Conservation (phyloP, 148 eudicot genomes). For the Nepenthes mirabilis region DNA sequence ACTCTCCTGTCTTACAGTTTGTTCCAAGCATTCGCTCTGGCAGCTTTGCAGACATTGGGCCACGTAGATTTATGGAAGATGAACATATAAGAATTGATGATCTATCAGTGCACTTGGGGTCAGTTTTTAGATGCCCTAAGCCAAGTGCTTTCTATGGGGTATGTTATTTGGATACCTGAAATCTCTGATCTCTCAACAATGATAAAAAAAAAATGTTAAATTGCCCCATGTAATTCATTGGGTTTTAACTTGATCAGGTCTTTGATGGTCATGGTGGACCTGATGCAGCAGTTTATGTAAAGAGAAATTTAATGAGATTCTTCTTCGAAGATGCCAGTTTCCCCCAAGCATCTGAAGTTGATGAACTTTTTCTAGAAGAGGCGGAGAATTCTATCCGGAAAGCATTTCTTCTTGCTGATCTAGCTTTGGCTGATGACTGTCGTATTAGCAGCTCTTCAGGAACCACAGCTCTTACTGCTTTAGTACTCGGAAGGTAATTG, state of each 20-base stretch:
- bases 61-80: slow-evolving; percentile 84
- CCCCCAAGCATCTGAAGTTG: slow-evolving; percentile 37
- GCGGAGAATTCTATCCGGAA: slow-evolving; percentile 44
- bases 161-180: not conserved
- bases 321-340: slow-evolving; percentile 48
- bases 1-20: slow-evolving; percentile 27
- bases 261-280: slow-evolving; percentile 97
- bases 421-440: slow-evolving; percentile 59
- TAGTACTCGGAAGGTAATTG: slow-evolving; percentile 63
- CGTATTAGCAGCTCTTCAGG: slow-evolving; percentile 51
- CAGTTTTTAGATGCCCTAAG: slow-evolving; percentile 39
- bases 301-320: slow-evolving; percentile 33
- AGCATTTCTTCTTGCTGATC: slow-evolving; percentile 62
- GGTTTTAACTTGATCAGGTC: slow-evolving; percentile 18
- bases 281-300: slow-evolving; percentile 68
- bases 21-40: slow-evolving; percentile 71
- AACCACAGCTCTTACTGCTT: slow-evolving; percentile 74
- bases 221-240: not conserved
- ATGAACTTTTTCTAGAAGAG: slow-evolving; percentile 35
- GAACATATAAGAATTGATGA: slow-evolving; percentile 73
- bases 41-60: slow-evolving; percentile 67
- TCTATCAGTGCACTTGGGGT: slow-evolving; percentile 43
- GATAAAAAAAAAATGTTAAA: no score
- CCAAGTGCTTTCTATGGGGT: slow-evolving; percentile 86
- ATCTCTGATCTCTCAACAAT: not conserved